Conservation (phyloP, 768 basidiomycete species). For the Sporobolomyces pararoseus region DNA sequence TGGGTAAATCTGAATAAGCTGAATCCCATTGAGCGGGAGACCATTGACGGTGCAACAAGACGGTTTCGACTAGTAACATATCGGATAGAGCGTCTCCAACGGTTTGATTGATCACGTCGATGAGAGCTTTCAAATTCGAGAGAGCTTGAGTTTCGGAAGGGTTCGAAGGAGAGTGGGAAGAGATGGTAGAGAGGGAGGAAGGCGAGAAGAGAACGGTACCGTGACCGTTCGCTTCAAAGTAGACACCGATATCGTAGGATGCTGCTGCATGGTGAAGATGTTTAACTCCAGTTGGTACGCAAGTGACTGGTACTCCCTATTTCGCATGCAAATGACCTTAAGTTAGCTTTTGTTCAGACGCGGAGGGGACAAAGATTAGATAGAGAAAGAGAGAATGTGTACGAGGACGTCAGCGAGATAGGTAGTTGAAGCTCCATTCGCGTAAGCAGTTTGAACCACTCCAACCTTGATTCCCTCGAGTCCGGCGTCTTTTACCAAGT, state of each 20-base stretch:
- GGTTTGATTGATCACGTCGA: conserved; percentile 89
- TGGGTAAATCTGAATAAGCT: conserved; percentile 86
- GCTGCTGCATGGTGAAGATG: conserved; percentile 97
- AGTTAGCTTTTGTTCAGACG: too few species aligned
- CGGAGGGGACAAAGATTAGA: neutral
- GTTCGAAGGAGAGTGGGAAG: conserved; percentile 65
- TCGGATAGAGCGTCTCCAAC: conserved; percentile 96
- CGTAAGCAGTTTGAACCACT: conserved; percentile 97
- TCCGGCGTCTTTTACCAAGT: conserved; percentile 78
- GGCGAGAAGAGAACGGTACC: conserved; percentile 93
- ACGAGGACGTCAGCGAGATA: conserved; percentile 71
- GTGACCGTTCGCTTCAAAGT: conserved; percentile 99
- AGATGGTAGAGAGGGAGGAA: conserved; percentile 62
- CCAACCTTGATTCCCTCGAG: conserved; percentile 79
- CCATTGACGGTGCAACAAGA: conserved; percentile 84
- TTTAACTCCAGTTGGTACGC: conserved; percentile 94
- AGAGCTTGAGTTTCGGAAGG: conserved; percentile 41
- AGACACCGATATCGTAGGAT: conserved; percentile 89
- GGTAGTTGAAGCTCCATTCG: conserved; percentile 92
- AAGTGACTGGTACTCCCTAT: conserved; percentile 86
- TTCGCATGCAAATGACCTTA: too few species aligned
- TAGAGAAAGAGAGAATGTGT: neutral
- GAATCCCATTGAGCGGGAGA: conserved; percentile 81
- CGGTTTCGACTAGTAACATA: conserved; percentile 87
- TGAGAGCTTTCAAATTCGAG: conserved; percentile 61